Evolutionary conservation across 768 basidiomycete genomes (phyloP).

Genomic region (Dioszegia crocea): DNA sequence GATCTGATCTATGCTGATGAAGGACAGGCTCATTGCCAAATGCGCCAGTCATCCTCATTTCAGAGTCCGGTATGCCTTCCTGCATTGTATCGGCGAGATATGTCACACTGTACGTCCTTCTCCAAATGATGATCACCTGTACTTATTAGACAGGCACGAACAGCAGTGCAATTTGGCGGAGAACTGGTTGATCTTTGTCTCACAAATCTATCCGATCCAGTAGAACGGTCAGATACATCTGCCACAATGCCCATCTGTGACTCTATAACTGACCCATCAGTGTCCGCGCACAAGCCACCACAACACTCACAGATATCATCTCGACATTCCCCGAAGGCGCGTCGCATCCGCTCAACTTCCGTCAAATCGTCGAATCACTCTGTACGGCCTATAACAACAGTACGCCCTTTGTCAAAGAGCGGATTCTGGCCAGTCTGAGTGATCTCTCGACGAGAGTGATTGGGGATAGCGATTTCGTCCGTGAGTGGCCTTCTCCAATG

Average conservation of each 20-base stretch:
- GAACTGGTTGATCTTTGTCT: slow-evolving; percentile 6
- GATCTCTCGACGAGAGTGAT: background rate
- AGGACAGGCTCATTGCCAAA: slow-evolving; percentile 51
- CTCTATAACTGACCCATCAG: background rate
- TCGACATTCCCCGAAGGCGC: background rate
- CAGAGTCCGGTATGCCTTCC: slow-evolving; percentile 67
- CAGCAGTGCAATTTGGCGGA: background rate
- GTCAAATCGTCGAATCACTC: slow-evolving; percentile 5
- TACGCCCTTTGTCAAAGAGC: slow-evolving; percentile 6
- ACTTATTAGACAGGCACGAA: background rate
- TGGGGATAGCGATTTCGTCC: slow-evolving; percentile 5
- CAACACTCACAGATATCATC: slow-evolving; percentile 7
- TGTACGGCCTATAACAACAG: slow-evolving; percentile 8
- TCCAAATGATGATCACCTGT: background rate
- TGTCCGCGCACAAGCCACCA: slow-evolving; percentile 3
- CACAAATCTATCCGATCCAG: background rate
- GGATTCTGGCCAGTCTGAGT: slow-evolving; percentile 9
- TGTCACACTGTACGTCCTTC: slow-evolving; percentile 3
- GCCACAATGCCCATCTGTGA: too few relatives aligned
- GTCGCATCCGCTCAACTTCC: background rate
- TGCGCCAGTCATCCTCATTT: slow-evolving; percentile 77
- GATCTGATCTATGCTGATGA: background rate
- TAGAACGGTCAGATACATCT: slow-evolving; percentile 1
- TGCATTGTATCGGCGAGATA: slow-evolving; percentile 76
- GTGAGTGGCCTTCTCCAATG: background rate